A percentile compares a stretch with the other conserved stretches of the same genome.
Evolutionary conservation across 495 filamentous ascomycete genomes (phyloP).

Genomic region (Penicillium egyptiacum): DNA sequence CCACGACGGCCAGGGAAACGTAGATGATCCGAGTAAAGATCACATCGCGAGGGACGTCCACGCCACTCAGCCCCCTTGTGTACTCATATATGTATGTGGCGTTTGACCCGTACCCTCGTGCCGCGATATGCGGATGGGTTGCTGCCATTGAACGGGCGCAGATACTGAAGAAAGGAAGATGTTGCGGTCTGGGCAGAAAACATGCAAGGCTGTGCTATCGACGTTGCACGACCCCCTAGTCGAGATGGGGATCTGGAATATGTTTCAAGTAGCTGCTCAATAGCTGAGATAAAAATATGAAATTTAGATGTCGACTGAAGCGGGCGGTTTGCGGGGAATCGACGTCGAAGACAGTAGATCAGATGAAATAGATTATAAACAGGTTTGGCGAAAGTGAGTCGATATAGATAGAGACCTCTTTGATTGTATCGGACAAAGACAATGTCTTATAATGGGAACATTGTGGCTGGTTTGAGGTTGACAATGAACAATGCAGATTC

Average conservation of each 20-base stretch:
- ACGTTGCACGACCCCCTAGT: neutral
- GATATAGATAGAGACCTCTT: slow-evolving; percentile 5
- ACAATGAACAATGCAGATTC: slow-evolving; percentile 8
- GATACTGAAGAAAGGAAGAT: neutral
- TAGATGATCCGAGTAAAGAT: slow-evolving; percentile 46
- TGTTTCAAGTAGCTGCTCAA: slow-evolving; percentile 3
- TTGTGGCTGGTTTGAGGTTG: slow-evolving; percentile 2
- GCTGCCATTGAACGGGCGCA: slow-evolving; percentile 38
- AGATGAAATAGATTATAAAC: neutral
- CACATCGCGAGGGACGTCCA: slow-evolving; percentile 46
- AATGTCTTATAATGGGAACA: slow-evolving; percentile 4
- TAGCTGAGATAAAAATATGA: neutral
- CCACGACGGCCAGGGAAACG: slow-evolving; percentile 48
- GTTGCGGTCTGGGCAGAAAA: neutral
- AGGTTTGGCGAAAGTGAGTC: neutral
- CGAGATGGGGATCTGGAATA: neutral
- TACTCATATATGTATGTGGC: slow-evolving; percentile 47
- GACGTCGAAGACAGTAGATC: neutral
- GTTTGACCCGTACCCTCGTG: slow-evolving; percentile 39
- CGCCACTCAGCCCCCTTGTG: slow-evolving; percentile 43
- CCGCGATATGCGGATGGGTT: slow-evolving; percentile 28
- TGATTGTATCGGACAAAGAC: slow-evolving; percentile 6
- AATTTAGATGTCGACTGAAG: neutral
- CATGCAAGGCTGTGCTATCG: neutral
- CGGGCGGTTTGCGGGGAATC: neutral